A percentile compares a stretch with the other conserved stretches of the same genome.
These are phyloP conservation scores for Myxozyma vanderwaltii DNA, from an alignment of 805 yeast species.

Conservation along the genomic window DNA sequence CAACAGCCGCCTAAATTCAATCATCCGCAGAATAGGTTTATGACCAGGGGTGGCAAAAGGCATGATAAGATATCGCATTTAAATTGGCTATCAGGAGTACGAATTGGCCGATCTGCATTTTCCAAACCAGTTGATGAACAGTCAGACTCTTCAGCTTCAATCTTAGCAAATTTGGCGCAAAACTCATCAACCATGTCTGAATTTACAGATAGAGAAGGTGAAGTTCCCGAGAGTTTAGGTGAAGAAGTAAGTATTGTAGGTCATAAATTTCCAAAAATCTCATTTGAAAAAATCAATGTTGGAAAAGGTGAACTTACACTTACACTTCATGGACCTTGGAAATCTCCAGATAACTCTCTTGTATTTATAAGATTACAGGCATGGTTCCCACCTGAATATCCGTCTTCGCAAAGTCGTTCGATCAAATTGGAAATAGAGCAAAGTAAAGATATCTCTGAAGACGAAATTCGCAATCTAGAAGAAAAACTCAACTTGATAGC, in stretches of 20 bases:
- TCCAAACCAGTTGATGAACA: constrained; percentile 27
- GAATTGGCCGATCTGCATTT: constrained; percentile 61
- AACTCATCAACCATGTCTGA: background rate
- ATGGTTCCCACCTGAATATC: constrained; percentile 74
- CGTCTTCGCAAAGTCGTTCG: constrained; percentile 46
- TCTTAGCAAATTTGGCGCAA: background rate
- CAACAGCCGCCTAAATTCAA: background rate
- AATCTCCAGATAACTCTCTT: constrained; percentile 43
- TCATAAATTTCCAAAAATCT: constrained; percentile 81
- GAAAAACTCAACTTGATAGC: constrained; percentile 58
- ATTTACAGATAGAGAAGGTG: background rate
- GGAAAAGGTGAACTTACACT: constrained; percentile 78
- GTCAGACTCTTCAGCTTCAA: constrained; percentile 16
- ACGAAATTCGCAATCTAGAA: constrained; percentile 55
- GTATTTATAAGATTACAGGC: constrained; percentile 70
- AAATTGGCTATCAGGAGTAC: constrained; percentile 91
- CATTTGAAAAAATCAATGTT: constrained; percentile 85
- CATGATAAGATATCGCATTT: constrained; percentile 58
- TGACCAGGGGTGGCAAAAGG: constrained; percentile 30
- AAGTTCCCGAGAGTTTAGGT: constrained; percentile 65
- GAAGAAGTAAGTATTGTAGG: constrained; percentile 90
- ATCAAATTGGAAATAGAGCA: constrained; percentile 74
- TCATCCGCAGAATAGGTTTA: constrained; percentile 11
- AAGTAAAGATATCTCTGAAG: constrained; percentile 63
- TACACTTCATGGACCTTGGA: constrained; percentile 82